A percentile compares a stretch with the other conserved stretches of the same genome.
phyloP scores from a whole-genome alignment of 352 stramenopile species.

The Pythium sukuiense region DNA sequence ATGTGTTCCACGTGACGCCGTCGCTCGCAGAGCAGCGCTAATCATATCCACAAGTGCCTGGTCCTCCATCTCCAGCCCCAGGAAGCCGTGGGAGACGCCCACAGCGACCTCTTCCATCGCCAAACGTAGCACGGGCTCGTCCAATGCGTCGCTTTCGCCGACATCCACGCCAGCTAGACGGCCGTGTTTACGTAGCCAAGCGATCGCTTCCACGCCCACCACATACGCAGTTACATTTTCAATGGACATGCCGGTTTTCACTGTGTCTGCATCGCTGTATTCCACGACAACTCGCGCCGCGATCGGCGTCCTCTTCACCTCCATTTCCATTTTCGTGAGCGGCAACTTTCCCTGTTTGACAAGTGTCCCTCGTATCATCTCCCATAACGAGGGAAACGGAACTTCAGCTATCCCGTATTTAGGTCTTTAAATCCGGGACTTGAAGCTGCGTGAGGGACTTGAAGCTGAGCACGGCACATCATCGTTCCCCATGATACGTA shows the following conservation, averaged over 20 bases:
- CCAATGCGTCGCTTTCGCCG: not conserved
- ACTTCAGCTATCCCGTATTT: conserved; percentile 3
- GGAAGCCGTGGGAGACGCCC: conserved; percentile 35
- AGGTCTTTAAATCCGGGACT: conserved; percentile 12
- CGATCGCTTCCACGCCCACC: not conserved
- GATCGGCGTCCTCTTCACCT: not conserved
- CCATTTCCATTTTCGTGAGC: conserved; percentile 3
- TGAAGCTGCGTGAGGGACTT: conserved; percentile 23
- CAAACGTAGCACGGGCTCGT: conserved; percentile 34
- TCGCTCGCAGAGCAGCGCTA: not conserved
- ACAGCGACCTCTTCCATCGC: conserved; percentile 51
- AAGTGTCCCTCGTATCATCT: conserved; percentile 4
- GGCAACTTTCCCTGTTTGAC: not conserved
- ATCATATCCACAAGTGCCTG: not conserved
- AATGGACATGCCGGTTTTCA: not conserved
- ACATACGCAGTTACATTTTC: conserved; percentile 7
- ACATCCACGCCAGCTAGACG: conserved; percentile 11
- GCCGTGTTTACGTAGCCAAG: not conserved
- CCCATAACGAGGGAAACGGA: conserved; percentile 10
- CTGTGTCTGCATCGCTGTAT: not conserved
- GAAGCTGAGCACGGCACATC: conserved; percentile 2
- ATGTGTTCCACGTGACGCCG: not conserved
- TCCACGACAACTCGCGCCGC: conserved; percentile 11
- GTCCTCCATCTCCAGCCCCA: conserved; percentile 30
- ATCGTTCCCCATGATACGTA: conserved; percentile 23